Evolutionary conservation across 768 basidiomycete genomes (phyloP).

Genomic region (Pulveroboletus sp.): DNA sequence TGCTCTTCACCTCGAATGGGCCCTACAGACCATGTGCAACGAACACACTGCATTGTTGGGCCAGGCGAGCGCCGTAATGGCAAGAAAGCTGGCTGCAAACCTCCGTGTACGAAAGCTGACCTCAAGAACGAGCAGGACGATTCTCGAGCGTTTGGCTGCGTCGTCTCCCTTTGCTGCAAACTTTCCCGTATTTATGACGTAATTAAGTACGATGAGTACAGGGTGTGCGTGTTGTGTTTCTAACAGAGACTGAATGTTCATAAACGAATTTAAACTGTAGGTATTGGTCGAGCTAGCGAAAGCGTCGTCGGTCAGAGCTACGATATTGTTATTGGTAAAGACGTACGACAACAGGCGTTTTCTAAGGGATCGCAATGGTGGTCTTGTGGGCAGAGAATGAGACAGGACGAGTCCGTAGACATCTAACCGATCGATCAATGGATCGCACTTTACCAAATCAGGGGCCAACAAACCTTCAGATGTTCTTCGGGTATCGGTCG

Average conservation of each 20-base stretch:
- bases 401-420: slow-evolving; percentile 54
- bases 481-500: slow-evolving; percentile 41
- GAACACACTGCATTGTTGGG: slow-evolving; percentile 53
- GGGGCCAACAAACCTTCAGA: slow-evolving; percentile 40
- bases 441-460: not conserved
- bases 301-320: slow-evolving; percentile 1
- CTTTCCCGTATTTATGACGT: slow-evolving; percentile 59
- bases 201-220: slow-evolving; percentile 3
- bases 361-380: slow-evolving; percentile 62
- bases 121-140: slow-evolving; percentile 43
- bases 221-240: slow-evolving; percentile 12
- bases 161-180: slow-evolving; percentile 66
- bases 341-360: slow-evolving; percentile 80
- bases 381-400: slow-evolving; percentile 70
- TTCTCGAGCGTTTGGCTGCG: slow-evolving; percentile 58
- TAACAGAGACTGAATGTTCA: not conserved
- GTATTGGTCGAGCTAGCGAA: slow-evolving; percentile 42
- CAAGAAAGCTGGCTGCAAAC: slow-evolving; percentile 61
- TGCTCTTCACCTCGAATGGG: slow-evolving; percentile 69
- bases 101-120: slow-evolving; percentile 50
- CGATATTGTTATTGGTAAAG: not conserved
- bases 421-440: slow-evolving; percentile 33
- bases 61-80: slow-evolving; percentile 59
- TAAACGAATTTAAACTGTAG: slow-evolving; percentile 39
- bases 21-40: slow-evolving; percentile 49